Conservation (phyloP, 1,139 yeast species). For the Casaregolazyma lundiana region DNA sequence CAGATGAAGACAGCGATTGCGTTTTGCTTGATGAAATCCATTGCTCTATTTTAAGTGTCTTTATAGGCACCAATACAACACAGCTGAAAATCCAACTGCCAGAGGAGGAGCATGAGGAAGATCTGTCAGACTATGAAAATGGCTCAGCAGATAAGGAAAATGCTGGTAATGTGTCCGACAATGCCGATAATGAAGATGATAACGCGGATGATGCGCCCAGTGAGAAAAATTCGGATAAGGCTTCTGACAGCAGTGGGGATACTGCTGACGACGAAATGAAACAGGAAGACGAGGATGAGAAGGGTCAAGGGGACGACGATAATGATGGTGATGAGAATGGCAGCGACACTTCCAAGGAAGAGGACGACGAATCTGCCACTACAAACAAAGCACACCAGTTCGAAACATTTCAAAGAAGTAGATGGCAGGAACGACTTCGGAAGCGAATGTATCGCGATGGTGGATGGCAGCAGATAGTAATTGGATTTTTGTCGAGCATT, state of each 20-base stretch:
- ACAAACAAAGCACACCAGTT: conserved; percentile 36
- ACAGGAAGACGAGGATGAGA: conserved; percentile 20
- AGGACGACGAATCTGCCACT: conserved; percentile 24
- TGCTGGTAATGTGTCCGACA: conserved; percentile 33
- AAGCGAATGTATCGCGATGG: conserved; percentile 78
- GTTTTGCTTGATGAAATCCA: conserved; percentile 65
- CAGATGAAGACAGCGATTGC: conserved; percentile 46
- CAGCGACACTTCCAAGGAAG: conserved; percentile 20
- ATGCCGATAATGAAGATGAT: conserved; percentile 27
- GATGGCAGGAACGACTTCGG: conserved; percentile 76
- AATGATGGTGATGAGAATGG: conserved; percentile 18
- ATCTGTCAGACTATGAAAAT: conserved; percentile 26
- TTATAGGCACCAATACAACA: conserved; percentile 26
- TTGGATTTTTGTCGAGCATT: conserved; percentile 60
- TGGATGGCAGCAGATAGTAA: conserved; percentile 71
- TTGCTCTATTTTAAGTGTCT: conserved; percentile 45
- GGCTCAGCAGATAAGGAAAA: conserved; percentile 37
- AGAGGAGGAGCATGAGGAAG: conserved; percentile 17
- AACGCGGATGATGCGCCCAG: conserved; percentile 21
- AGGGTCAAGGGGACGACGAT: conserved; percentile 20
- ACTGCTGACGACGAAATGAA: conserved; percentile 16
- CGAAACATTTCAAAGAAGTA: conserved; percentile 54
- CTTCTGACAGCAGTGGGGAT: conserved; percentile 22
- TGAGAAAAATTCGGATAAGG: neutral
- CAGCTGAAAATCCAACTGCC: conserved; percentile 41